A percentile compares a stretch with the other conserved stretches of the same genome.
phyloP scores from a whole-genome alignment of 257 asterid genomes.

The Coffea eugenioides region DNA sequence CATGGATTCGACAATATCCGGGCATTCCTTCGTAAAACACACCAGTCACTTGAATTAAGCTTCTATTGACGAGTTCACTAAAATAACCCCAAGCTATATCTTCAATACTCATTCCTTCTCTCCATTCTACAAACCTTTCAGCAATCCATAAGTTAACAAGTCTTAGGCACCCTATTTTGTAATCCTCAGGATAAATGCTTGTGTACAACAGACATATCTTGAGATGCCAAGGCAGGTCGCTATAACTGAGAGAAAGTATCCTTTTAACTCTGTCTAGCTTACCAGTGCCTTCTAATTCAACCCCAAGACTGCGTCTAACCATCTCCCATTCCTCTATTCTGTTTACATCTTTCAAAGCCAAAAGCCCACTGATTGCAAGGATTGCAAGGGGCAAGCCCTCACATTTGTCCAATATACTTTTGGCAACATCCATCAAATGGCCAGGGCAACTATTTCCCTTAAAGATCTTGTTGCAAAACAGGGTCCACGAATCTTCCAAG shows the following conservation, averaged over 20 bases:
- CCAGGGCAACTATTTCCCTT: background rate
- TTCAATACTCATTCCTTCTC: slow-evolving; percentile 4
- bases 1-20: slow-evolving; percentile 6
- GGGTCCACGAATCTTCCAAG: slow-evolving; percentile 19
- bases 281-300: slow-evolving; percentile 13
- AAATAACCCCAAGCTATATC: slow-evolving; percentile 19
- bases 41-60: slow-evolving; percentile 17
- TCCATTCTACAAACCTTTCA: slow-evolving; percentile 18
- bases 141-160: slow-evolving; percentile 18
- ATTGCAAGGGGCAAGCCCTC: slow-evolving; percentile 29
- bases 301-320: slow-evolving; percentile 8
- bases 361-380: slow-evolving; percentile 23
- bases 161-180: background rate
- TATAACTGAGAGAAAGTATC: slow-evolving; percentile 20
- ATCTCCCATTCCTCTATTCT: slow-evolving; percentile 19
- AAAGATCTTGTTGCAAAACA: background rate
- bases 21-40: background rate
- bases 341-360: slow-evolving; percentile 17
- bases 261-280: slow-evolving; percentile 7
- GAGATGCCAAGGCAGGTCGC: slow-evolving; percentile 24
- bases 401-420: slow-evolving; percentile 16
- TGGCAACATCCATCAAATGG: slow-evolving; percentile 5
- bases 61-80: slow-evolving; percentile 26
- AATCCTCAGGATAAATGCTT: slow-evolving; percentile 21
- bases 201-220: slow-evolving; percentile 24